Evolutionary conservation across 2,329 filamentous ascomycete genomes (phyloP).

Genomic region (Neophaeococcomyces aloes): DNA sequence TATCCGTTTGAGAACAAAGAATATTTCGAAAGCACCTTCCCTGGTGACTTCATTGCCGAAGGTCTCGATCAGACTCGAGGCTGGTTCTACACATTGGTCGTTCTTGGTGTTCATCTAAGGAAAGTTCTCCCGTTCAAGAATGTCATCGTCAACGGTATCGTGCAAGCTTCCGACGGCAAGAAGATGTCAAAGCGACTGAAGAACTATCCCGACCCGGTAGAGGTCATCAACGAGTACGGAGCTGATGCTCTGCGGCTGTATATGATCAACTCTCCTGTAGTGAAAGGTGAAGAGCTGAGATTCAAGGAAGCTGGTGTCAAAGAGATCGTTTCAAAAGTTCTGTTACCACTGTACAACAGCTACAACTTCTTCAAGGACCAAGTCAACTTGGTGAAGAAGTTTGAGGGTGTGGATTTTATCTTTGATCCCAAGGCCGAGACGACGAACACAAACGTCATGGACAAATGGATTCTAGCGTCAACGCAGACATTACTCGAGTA

Average conservation of each 20-base stretch:
- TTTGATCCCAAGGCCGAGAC: constrained; percentile 63
- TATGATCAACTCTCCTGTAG: constrained; percentile 83
- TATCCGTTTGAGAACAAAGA: constrained; percentile 79
- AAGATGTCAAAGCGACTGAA: constrained; percentile 93
- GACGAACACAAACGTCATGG: constrained; percentile 76
- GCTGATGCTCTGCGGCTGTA: constrained; percentile 86
- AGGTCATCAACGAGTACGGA: constrained; percentile 72
- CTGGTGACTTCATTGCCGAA: constrained; percentile 80
- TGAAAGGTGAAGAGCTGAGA: constrained; percentile 69
- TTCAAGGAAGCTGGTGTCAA: constrained; percentile 83
- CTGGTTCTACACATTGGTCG: constrained; percentile 83
- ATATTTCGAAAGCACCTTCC: constrained; percentile 63
- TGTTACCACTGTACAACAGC: constrained; percentile 80
- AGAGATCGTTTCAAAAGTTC: constrained; percentile 76
- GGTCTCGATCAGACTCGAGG: constrained; percentile 80
- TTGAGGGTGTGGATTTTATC: constrained; percentile 60
- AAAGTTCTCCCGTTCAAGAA: constrained; percentile 75
- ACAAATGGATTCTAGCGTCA: constrained; percentile 79
- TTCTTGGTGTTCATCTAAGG: constrained; percentile 74
- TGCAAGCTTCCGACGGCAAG: constrained; percentile 80
- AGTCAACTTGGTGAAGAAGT: constrained; percentile 72
- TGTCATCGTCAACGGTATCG: constrained; percentile 80
- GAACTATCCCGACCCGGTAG: constrained; percentile 74
- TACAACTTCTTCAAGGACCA: constrained; percentile 88
- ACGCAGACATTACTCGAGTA: constrained; percentile 77